phyloP scores from a whole-genome alignment of 139 green algal species.

The Picochlorum sp. region DNA sequence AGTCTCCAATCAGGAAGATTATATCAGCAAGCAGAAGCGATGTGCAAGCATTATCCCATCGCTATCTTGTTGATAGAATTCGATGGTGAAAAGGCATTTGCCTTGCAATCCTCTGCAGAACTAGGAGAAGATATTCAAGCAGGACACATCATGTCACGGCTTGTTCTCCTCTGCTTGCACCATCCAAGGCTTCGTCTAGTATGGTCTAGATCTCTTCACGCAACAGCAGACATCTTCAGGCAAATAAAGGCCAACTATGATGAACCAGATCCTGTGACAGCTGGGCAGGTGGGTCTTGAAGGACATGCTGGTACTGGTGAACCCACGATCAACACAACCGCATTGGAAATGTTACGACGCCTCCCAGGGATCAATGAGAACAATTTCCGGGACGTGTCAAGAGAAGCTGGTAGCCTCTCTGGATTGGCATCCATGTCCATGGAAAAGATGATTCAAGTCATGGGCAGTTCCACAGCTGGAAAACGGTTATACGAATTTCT shows the following conservation, averaged over 20 bases:
- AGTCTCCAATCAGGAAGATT: slow-evolving; percentile 74
- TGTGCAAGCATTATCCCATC: slow-evolving; percentile 80
- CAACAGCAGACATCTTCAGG: slow-evolving; percentile 84
- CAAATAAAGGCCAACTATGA: slow-evolving; percentile 64
- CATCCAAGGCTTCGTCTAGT: slow-evolving; percentile 84
- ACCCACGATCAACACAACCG: slow-evolving; percentile 59
- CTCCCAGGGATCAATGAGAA: slow-evolving; percentile 70
- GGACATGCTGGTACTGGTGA: slow-evolving; percentile 27
- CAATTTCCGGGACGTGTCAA: slow-evolving; percentile 70
- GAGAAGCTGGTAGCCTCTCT: slow-evolving; percentile 42
- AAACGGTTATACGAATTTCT: slow-evolving; percentile 70
- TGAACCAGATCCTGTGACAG: slow-evolving; percentile 29
- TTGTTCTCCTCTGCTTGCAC: slow-evolving; percentile 84
- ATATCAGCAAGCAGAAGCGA: slow-evolving; percentile 76
- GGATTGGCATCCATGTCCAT: slow-evolving; percentile 48
- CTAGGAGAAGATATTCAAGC: slow-evolving; percentile 64
- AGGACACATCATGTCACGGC: slow-evolving; percentile 49
- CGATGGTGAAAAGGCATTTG: slow-evolving; percentile 73
- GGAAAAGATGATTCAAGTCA: slow-evolving; percentile 40
- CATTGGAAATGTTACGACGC: slow-evolving; percentile 72
- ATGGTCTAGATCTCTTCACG: slow-evolving; percentile 79
- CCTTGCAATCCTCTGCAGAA: slow-evolving; percentile 54
- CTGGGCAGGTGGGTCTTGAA: slow-evolving; percentile 30
- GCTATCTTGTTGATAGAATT: slow-evolving; percentile 97
- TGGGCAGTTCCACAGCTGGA: slow-evolving; percentile 49